These are phyloP conservation scores for Xylaria castorea DNA, from an alignment of 495 filamentous ascomycete species.

Conservation along the genomic window DNA sequence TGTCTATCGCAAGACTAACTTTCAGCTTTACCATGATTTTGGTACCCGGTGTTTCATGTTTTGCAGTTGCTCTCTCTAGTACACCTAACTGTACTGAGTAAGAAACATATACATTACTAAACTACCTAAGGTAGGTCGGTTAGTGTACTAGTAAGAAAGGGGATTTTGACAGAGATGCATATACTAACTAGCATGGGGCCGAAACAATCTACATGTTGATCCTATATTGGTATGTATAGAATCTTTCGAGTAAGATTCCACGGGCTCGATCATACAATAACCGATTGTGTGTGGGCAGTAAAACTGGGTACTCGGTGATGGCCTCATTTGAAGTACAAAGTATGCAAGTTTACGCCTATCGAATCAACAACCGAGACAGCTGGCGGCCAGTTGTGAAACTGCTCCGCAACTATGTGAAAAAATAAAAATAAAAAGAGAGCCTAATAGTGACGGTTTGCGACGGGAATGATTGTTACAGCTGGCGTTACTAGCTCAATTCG, in stretches of 20 bases:
- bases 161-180: neutral
- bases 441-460: conserved; percentile 22
- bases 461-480: neutral
- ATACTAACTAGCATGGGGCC: conserved; percentile 7
- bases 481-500: conserved; percentile 33
- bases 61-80: neutral
- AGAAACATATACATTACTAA: neutral
- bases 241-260: neutral
- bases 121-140: neutral
- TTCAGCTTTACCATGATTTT: conserved; percentile 12
- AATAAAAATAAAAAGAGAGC: no score
- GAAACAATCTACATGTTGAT: neutral
- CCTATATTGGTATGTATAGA: neutral
- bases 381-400: neutral
- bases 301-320: conserved; percentile 6
- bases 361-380: neutral
- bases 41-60: conserved; percentile 1
- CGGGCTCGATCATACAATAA: neutral
- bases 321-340: neutral
- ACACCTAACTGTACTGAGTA: neutral
- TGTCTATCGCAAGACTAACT: neutral
- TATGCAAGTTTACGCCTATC: neutral
- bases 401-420: conserved; percentile 1
- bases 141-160: neutral
- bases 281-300: neutral